A percentile compares a stretch with the other conserved stretches of the same genome.
phyloP scores from a whole-genome alignment of 177 flowering plant genomes.

The Vitis hybrid region DNA sequence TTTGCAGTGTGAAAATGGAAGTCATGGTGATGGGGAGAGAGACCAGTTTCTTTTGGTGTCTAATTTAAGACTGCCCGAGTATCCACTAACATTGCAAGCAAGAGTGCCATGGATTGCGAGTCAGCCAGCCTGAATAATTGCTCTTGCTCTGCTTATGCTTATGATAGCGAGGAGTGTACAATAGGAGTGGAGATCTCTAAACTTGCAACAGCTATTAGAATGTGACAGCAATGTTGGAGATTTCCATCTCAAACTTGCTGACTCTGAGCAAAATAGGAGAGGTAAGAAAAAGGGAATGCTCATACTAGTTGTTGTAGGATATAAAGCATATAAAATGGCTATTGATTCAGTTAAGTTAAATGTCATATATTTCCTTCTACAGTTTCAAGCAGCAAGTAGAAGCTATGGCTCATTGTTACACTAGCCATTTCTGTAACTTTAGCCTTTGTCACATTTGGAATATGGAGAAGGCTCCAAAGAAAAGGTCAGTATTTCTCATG shows the following conservation, averaged over 20 bases:
- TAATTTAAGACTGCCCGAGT: slow-evolving; percentile 12
- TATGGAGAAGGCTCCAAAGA: no score
- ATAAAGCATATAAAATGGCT: no score
- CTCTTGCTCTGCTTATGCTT: slow-evolving; percentile 47
- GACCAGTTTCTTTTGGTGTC: slow-evolving; percentile 21
- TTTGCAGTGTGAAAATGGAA: slow-evolving; percentile 23
- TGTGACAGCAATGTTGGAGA: slow-evolving; percentile 15
- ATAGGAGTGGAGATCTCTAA: slow-evolving; percentile 34
- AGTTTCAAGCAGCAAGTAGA: no score
- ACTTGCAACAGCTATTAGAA: slow-evolving; percentile 19
- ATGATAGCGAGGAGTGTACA: slow-evolving; percentile 18
- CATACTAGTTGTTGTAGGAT: slow-evolving; percentile 19
- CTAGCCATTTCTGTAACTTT: no score
- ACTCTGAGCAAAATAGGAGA: slow-evolving; percentile 19
- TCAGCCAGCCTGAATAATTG: slow-evolving; percentile 34
- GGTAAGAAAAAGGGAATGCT: slow-evolving; percentile 11
- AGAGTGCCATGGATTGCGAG: slow-evolving; percentile 24
- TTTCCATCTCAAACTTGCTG: slow-evolving; percentile 29
- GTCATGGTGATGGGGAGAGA: slow-evolving; percentile 5
- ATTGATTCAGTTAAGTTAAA: no score
- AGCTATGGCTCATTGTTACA: no score
- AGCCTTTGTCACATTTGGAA: no score
- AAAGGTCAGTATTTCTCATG: no score
- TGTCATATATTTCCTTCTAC: no score
- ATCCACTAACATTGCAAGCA: not conserved